Evolutionary conservation across 305 asterid species (phyloP), one percentile per base, ranked within the genome.

Genomic region (Solanum chacoense): DNA sequence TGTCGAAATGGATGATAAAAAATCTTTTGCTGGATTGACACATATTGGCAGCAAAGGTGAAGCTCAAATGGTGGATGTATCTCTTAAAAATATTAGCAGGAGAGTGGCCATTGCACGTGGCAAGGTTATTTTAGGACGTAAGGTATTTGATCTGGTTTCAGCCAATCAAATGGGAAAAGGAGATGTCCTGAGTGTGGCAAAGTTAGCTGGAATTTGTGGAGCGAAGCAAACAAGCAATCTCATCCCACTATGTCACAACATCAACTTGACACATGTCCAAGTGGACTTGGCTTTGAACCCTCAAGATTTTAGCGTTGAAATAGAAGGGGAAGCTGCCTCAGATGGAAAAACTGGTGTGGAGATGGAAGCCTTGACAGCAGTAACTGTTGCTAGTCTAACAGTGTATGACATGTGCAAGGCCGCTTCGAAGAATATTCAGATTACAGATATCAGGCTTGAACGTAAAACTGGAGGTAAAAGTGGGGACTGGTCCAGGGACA

Each of bases 391-490:
- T 45, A 96, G 99, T 22, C 94, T 96, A 79, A 95, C 99, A 0
- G 98, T 96, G 29, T 96, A 97, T 88, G 98, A 96, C 90, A 96
- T 95, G 99, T 96, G 99, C 91, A 96, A 96, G 91, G 98, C 98
- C 87, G 97, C 95, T 88, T 95, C 98, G 3, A 97, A 96, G 91
- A 93, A 93, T 34, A 96, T 97, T 42, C 88, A 85, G 80, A 90
- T 96, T 76, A 94, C 98, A 5, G 93, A 95, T 88, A 90, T 95
- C 65, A 90, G 90, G 91, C 98, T 96, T 65, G 96, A 97, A 35
- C 91, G 74, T 16, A 95, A 97, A 94, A 90, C 93, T 88, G 99
- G 99, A 55, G 99, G 98, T 22, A 95, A 95, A 90, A 96, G 97
- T 80, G 97, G 98, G 59, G 96, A 94, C 28, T 97, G 98, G 99